These are phyloP conservation scores for Chara braunii DNA, from an alignment of 139 green algal species.

Conservation along the genomic window DNA sequence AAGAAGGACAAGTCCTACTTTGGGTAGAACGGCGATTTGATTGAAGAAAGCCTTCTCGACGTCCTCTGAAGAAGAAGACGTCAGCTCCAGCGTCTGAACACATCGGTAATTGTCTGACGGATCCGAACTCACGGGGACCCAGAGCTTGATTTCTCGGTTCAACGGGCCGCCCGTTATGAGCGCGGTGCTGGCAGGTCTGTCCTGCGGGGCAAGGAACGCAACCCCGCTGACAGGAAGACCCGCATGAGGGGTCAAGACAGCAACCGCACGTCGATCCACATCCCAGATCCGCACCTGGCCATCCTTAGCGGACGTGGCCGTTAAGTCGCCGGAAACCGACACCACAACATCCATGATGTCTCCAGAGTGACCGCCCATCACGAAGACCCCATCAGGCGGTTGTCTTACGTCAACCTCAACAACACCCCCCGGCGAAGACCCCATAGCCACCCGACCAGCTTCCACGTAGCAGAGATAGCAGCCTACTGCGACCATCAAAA, in stretches of 20 bases:
- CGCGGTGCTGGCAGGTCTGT: background rate
- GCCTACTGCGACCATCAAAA: background rate
- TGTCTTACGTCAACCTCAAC: too few species aligned
- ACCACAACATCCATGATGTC: background rate
- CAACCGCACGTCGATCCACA: background rate
- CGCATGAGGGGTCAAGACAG: conserved; percentile 4
- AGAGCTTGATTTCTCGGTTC: conserved; percentile 36
- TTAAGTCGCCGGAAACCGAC: background rate
- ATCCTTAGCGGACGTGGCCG: conserved; percentile 19
- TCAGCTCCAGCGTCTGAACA: conserved; percentile 32
- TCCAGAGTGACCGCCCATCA: conserved; percentile 11
- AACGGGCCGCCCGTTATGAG: conserved; percentile 22
- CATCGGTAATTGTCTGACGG: conserved; percentile 13
- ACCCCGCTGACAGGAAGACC: conserved; percentile 4
- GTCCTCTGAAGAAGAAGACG: background rate
- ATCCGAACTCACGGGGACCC: background rate
- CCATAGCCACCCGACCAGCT: too few species aligned
- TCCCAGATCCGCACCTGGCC: conserved; percentile 34
- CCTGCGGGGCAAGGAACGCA: conserved; percentile 2
- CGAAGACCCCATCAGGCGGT: background rate
- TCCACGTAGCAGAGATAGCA: too few species aligned
- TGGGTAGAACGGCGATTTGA: conserved; percentile 17
- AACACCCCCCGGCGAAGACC: too few species aligned
- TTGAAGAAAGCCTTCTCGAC: conserved; percentile 25
- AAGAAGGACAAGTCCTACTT: conserved; percentile 47